phyloP scores from a whole-genome alignment of 306 rosid genomes.

The Senna siamea region DNA sequence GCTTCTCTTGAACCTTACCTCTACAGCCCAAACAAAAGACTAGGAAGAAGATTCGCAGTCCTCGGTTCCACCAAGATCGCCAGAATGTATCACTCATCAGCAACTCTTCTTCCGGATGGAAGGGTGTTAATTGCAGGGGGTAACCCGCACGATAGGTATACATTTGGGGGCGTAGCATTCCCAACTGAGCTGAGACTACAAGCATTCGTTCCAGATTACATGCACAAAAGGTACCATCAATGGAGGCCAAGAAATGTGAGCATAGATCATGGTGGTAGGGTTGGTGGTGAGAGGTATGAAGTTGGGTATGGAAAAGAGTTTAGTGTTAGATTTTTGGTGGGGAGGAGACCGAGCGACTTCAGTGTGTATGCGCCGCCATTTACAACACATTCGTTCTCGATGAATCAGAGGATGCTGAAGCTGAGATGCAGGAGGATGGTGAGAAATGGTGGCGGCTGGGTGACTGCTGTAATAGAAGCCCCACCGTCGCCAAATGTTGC shows the following conservation, averaged over 20 bases:
- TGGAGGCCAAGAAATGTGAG: constrained; percentile 61
- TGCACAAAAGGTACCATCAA: constrained; percentile 47
- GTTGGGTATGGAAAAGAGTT: constrained; percentile 62
- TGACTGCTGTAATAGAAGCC: constrained; percentile 58
- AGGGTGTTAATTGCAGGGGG: constrained; percentile 71
- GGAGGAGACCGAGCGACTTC: constrained; percentile 41
- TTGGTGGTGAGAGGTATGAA: too few species aligned
- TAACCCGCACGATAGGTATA: constrained; percentile 64
- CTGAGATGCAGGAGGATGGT: constrained; percentile 48
- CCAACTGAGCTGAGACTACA: constrained; percentile 84
- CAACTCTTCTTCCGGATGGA: constrained; percentile 78
- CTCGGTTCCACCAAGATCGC: constrained; percentile 62
- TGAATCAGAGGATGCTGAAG: constrained; percentile 82
- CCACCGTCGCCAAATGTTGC: constrained; percentile 72
- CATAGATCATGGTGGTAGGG: constrained; percentile 14
- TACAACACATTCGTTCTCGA: constrained; percentile 70
- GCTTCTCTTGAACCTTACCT: constrained; percentile 72
- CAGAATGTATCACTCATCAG: constrained; percentile 83
- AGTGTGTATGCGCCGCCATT: constrained; percentile 73
- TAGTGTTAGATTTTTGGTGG: constrained; percentile 48
- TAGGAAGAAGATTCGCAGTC: constrained; percentile 62
- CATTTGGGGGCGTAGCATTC: constrained; percentile 49
- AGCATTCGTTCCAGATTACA: constrained; percentile 76
- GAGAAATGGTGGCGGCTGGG: constrained; percentile 41
- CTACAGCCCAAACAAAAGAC: constrained; percentile 48